Percentiles rank a stretch among this genome's conserved stretches.
Evolutionary conservation across 108 stramenopile species (phyloP).

Genomic region (Asterionellopsis glacialis): DNA sequence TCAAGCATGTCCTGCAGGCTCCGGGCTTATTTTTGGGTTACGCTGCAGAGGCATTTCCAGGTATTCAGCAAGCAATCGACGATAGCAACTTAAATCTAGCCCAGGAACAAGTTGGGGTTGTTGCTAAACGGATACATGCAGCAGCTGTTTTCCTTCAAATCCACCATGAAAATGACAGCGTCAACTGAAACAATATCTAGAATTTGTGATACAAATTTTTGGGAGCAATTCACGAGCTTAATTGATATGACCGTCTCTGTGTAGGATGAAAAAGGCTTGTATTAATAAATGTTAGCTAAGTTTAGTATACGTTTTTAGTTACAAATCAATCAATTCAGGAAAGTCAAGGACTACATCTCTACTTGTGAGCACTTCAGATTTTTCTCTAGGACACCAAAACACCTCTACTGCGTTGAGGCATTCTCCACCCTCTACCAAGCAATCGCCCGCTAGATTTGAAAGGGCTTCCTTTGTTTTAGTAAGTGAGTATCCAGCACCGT

Average conservation of each 20-base stretch:
- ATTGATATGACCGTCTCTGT: too few species aligned
- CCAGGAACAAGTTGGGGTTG: slow-evolving; percentile 28
- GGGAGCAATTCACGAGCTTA: too few species aligned
- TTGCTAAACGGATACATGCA: slow-evolving; percentile 12
- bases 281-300: too few species aligned
- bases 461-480: slow-evolving; percentile 66
- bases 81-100: slow-evolving; percentile 39
- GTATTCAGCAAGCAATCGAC: slow-evolving; percentile 55
- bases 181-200: too few species aligned
- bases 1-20: slow-evolving; percentile 61
- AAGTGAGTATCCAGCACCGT: slow-evolving; percentile 65
- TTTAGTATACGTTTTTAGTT: too few species aligned
- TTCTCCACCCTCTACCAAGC: slow-evolving; percentile 68
- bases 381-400: slow-evolving; percentile 80
- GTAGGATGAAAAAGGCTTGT: too few species aligned
- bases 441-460: slow-evolving; percentile 75
- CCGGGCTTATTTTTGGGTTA: slow-evolving; percentile 67
- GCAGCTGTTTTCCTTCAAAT: slow-evolving; percentile 15
- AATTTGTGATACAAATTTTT: too few species aligned
- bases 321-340: slow-evolving; percentile 79
- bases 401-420: slow-evolving; percentile 83
- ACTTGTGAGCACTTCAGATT: slow-evolving; percentile 54
- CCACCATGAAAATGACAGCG: too few species aligned
- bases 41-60: slow-evolving; percentile 60
- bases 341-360: slow-evolving; percentile 72